Evolutionary conservation across 2,329 filamentous ascomycete species (phyloP).

Genomic region (Trichoderma pleuroti): DNA sequence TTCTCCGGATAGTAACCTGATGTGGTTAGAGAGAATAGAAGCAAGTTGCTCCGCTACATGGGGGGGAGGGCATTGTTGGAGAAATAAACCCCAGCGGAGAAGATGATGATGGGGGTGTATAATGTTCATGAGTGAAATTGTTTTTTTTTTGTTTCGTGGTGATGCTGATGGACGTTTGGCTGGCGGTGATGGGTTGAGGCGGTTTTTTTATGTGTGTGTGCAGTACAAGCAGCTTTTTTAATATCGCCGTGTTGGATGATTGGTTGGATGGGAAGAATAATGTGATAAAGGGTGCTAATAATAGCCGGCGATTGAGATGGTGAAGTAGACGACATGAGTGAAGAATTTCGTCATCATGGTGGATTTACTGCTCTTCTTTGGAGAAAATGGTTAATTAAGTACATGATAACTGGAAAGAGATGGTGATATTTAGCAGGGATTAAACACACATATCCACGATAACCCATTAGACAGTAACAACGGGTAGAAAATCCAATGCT

Average conservation of each 20-base stretch:
- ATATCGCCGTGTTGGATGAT: background rate
- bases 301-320: background rate
- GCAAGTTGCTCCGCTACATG: background rate
- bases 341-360: background rate
- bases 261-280: background rate
- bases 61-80: background rate
- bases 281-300: background rate
- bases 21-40: background rate
- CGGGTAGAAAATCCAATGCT: background rate
- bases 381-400: background rate
- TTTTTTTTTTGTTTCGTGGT: background rate
- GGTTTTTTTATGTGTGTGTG: too few species aligned
- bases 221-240: too few species aligned
- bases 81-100: background rate
- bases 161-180: too few species aligned
- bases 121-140: background rate
- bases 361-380: background rate
- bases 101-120: background rate
- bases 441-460: background rate
- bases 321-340: background rate
- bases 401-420: background rate
- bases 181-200: too few species aligned
- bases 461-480: background rate
- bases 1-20: conserved; percentile 15
- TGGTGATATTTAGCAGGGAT: background rate